These are phyloP conservation scores for Auriscalpium vulgare DNA, from an alignment of 768 basidiomycete species.

Conservation along the genomic window DNA sequence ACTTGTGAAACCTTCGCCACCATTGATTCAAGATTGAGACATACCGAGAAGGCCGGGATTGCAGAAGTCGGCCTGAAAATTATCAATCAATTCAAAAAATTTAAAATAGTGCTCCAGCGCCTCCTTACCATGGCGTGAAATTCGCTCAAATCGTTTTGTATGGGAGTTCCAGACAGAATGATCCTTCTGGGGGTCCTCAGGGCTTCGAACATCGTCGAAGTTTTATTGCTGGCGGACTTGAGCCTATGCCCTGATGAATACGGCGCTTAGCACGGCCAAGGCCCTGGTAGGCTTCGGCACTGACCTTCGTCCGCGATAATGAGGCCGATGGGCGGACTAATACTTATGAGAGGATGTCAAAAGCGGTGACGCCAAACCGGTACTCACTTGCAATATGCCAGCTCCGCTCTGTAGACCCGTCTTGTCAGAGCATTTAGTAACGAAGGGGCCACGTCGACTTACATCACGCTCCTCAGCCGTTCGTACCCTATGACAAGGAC, in stretches of 20 bases:
- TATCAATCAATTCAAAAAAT: not conserved
- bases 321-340: conserved; percentile 83
- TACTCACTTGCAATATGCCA: conserved; percentile 58
- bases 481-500: conserved; percentile 96
- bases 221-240: conserved; percentile 89
- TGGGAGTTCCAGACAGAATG: conserved; percentile 93
- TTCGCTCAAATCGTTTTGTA: conserved; percentile 93
- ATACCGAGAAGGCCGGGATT: conserved; percentile 86
- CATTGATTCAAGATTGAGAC: conserved; percentile 3
- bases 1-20: too few species aligned
- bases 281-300: not conserved
- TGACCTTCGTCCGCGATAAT: conserved; percentile 93
- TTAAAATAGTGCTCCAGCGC: not conserved
- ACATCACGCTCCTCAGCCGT: conserved; percentile 78
- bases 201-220: conserved; percentile 75
- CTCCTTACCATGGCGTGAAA: conserved; percentile 87
- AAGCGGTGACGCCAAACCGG: not conserved
- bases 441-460: conserved; percentile 8
- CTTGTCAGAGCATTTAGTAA: not conserved
- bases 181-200: conserved; percentile 70
- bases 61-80: conserved; percentile 74
- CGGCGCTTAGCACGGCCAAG: not conserved
- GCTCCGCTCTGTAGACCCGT: conserved; percentile 34
- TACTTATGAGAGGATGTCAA: not conserved
- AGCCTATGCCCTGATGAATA: conserved; percentile 66